Evolutionary conservation across 2,329 filamentous ascomycete species (phyloP), one percentile per base, ranked within the genome.

Genomic region (Lachnellula hyalina): DNA sequence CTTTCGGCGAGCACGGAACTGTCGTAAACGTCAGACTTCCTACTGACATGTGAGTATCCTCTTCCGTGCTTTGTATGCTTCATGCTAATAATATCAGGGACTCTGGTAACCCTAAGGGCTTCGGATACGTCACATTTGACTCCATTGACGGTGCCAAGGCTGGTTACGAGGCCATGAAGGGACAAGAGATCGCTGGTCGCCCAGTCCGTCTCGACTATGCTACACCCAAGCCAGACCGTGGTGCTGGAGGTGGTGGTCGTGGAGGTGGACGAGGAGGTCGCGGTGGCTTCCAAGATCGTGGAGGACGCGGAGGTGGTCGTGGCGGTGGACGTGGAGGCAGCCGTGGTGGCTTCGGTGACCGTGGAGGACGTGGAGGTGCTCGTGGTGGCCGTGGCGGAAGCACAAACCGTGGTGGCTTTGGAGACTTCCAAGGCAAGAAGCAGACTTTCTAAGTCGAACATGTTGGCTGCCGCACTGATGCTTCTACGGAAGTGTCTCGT

Each of bases 111-210:
- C 81, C 81, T 67, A 89, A 89, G 79, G 86, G 86, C 53, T 89
- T 87, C 72, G 86, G 85, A 55, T 90, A 90, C 72, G 81, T 89
- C 58, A 84, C 85, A 71, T 89, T 85, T 74, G 73, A 73, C 50
- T 82, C 81, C 40, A 74, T 86, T 57, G 85, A 89, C 35, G 85
- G 89, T 70, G 85, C 86, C 58, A 80, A 79, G 65, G 73, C 76
- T 63, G 86, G 85, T 45, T 77, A 82, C 63, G 79, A 83, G 64
- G 78, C 75, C 50, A 78, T 87, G 67, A 78, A 82, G 61, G 86
- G 86, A 61, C 75, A 76, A 53, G 80, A 85, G 49, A 77, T 90
- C 64, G 79, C 74, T 65, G 85, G 85, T 52, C 85, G 86, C 64
- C 65, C 82, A 46, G 77, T 89, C 63, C 81, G 86, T 65, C 79